Percentiles rank a stretch among this genome's conserved stretches.
Evolutionary conservation across 331 rosid genomes (phyloP).

Genomic region (Telfairia occidentalis): DNA sequence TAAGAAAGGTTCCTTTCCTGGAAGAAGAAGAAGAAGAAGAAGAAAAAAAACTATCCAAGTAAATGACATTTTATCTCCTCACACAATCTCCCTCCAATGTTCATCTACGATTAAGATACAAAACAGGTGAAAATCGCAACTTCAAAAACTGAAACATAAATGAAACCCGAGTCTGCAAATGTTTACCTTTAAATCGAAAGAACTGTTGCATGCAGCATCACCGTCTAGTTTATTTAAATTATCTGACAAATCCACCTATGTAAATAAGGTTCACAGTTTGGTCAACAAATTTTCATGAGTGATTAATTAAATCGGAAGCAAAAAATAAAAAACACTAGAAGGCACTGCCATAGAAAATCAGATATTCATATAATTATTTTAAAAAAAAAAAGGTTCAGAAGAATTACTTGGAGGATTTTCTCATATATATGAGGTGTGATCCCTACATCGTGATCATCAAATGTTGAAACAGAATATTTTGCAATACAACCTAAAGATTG

Average conservation of each 20-base stretch:
- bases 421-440: constrained; percentile 44
- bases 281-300: not conserved
- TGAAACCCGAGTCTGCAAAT: constrained; percentile 9
- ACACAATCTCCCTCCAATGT: not conserved
- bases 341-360: not conserved
- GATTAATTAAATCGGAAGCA: not conserved
- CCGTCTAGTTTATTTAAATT: constrained; percentile 18
- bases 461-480: constrained; percentile 51
- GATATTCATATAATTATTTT: not conserved
- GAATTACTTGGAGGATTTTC: constrained; percentile 59
- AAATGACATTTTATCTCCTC: not conserved
- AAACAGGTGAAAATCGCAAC: not conserved
- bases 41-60: not conserved
- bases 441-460: constrained; percentile 49
- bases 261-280: constrained; percentile 14
- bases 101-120: not conserved
- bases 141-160: not conserved
- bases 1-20: not conserved
- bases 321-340: not conserved
- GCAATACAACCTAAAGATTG: constrained; percentile 87
- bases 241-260: constrained; percentile 46
- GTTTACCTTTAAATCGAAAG: constrained; percentile 67
- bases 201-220: constrained; percentile 26
- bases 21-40: not conserved
- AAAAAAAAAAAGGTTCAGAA: constrained; percentile 6